Percentiles rank a stretch among this genome's conserved stretches.
phyloP scores from a whole-genome alignment of 1,284 basidiomycete genomes.

The Puccinia polysora region DNA sequence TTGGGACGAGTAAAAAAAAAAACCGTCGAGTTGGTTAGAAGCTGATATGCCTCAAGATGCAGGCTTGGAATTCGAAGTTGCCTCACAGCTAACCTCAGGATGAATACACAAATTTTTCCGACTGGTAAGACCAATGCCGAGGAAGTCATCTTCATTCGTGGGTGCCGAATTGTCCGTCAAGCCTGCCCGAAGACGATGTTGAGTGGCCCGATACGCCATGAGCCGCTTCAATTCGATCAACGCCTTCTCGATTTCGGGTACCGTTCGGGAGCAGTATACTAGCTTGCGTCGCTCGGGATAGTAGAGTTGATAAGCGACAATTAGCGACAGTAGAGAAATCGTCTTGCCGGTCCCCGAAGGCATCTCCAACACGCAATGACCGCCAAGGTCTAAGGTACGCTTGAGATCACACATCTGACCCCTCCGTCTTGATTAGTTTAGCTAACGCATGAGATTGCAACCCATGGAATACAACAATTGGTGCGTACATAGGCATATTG shows the following conservation, averaged over 20 bases:
- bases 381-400: slow-evolving; percentile 55
- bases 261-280: slow-evolving; percentile 98
- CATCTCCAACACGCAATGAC: slow-evolving; percentile 99
- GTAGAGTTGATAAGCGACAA: slow-evolving; percentile 98
- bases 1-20: too few species aligned
- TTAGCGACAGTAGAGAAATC: slow-evolving; percentile 88
- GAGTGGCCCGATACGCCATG: slow-evolving; percentile 71
- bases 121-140: slow-evolving; percentile 87
- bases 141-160: slow-evolving; percentile 74
- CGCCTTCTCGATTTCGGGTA: slow-evolving; percentile 99
- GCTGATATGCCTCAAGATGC: neutral
- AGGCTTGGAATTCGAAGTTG: neutral
- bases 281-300: slow-evolving; percentile 88
- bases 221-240: slow-evolving; percentile 89
- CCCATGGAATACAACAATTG: neutral
- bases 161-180: slow-evolving; percentile 60
- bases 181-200: slow-evolving; percentile 57
- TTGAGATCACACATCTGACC: slow-evolving; percentile 43
- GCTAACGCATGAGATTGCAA: neutral
- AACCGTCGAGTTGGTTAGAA: neutral
- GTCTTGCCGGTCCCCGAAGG: slow-evolving; percentile 99
- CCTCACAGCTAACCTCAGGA: slow-evolving; percentile 66
- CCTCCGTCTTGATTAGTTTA: neutral
- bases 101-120: slow-evolving; percentile 96
- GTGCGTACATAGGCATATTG: slow-evolving; percentile 43